Percentiles rank a stretch among this genome's conserved stretches.
phyloP scores from a whole-genome alignment of 768 basidiomycete genomes.

The Cystobasidium ongulense region DNA sequence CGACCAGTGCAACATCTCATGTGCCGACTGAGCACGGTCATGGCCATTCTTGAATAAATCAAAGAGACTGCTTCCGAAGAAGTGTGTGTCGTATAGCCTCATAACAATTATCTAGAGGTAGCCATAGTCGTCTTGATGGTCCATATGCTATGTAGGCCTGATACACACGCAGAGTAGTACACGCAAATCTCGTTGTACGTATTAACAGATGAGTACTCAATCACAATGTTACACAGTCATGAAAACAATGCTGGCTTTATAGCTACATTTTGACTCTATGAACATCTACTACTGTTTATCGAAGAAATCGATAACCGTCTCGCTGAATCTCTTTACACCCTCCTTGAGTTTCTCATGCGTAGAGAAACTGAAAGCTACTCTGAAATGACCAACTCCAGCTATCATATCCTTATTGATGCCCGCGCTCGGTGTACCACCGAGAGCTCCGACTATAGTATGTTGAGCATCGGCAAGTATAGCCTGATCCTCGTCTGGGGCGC shows the following conservation, averaged over 20 bases:
- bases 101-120: no score
- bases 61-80: no score
- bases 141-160: no score
- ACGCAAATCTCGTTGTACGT: no score
- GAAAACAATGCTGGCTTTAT: not conserved
- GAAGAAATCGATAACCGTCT: constrained; percentile 25
- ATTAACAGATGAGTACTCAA: no score
- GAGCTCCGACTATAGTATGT: not conserved
- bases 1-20: not conserved
- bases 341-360: constrained; percentile 17
- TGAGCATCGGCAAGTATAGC: not conserved
- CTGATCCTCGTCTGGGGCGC: constrained; percentile 6
- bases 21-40: not conserved
- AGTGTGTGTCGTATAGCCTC: no score
- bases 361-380: constrained; percentile 18
- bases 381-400: constrained; percentile 16
- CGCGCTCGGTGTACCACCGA: not conserved
- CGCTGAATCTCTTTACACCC: constrained; percentile 9
- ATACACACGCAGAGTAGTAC: no score
- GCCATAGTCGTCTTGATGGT: no score
- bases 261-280: not conserved
- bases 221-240: no score
- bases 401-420: constrained; percentile 8
- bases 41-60: not conserved
- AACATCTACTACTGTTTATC: not conserved